Base-by-base conservation (phyloP, 2,329 filamentous ascomycete species). In the Bipolaris sorokiniana region DNA sequence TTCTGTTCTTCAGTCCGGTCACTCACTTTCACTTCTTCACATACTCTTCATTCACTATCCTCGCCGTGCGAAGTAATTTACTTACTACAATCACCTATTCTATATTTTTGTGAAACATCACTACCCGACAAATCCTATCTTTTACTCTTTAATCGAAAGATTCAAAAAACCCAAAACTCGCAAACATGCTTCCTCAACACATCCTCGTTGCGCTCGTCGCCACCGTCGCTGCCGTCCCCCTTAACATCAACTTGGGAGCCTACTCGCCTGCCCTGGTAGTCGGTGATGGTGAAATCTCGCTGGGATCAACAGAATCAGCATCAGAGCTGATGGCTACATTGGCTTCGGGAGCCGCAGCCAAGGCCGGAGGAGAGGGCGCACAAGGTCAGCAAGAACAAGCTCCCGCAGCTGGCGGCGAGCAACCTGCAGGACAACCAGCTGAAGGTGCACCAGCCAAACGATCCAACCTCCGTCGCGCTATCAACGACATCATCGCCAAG, bases 241-340 rank as follows among this genome's bases (percentile, higher is more conserved):
- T 83, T 48, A 83, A 82, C 77, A 82, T 83, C 78, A 82, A 82
- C 73, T 75, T 83, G 50, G 81, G 80, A 51, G 80, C 81, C 31
- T 83, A 82, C 67, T 83, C 80, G 41, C 81, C 80, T 48, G 81
- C 81, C 63, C 65, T 82, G 75, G 81, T 83, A 74, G 80, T 83
- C 74, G 81, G 81, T 80, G 81, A 83, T 76, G 80, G 81, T 73
- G 80, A 81, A 70, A 82, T 83, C 55, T 80, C 79, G 48, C 79
- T 83, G 51, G 78, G 77, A 57, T 77, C 74, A 3, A 77, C 74
- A 48, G 73, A 76, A 69, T 73, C 71, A 58, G 79, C 77, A 15
- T 76, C 74, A 34, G 71, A 75, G 53, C 62, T 82, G 61, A 79
- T 82, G 74, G 73, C 78, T 37, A 78, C 80, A 10, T 75, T 82